Evolutionary conservation across 352 stramenopile genomes (phyloP).

Genomic region (Aphanomyces astaci): DNA sequence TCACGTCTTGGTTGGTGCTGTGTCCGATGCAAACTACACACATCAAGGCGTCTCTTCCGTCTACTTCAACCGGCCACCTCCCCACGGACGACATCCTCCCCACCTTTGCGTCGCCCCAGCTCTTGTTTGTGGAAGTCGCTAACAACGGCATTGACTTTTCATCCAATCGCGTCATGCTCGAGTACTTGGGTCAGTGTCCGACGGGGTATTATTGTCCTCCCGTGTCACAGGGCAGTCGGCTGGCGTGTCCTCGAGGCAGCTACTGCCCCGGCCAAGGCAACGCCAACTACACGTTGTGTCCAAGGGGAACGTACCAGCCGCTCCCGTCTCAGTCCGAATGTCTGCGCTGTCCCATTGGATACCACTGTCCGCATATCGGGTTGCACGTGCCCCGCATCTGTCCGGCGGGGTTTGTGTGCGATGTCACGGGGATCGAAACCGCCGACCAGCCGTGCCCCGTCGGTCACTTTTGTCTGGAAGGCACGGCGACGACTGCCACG

Average conservation of each 20-base stretch:
- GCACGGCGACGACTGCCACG: constrained; percentile 90
- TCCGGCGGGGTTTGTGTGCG: constrained; percentile 91
- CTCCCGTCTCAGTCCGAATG: constrained; percentile 66
- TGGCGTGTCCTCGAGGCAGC: constrained; percentile 61
- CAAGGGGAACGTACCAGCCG: constrained; percentile 91
- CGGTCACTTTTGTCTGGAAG: constrained; percentile 93
- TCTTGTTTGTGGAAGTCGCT: constrained; percentile 81
- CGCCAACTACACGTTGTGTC: constrained; percentile 91
- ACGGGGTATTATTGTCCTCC: constrained; percentile 83
- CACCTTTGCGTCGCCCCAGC: constrained; percentile 22
- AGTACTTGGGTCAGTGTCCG: constrained; percentile 75
- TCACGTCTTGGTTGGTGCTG: constrained; percentile 78
- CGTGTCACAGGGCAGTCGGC: constrained; percentile 34
- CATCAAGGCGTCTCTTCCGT: constrained; percentile 20
- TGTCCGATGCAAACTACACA: constrained; percentile 62
- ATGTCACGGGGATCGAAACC: constrained; percentile 88
- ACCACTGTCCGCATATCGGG: constrained; percentile 88
- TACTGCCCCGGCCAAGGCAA: constrained; percentile 76
- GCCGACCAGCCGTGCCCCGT: constrained; percentile 91
- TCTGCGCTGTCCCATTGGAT: constrained; percentile 90
- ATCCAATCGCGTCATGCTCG: constrained; percentile 56
- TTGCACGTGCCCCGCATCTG: constrained; percentile 92
- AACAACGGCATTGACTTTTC: constrained; percentile 95
- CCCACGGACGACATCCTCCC: neutral
- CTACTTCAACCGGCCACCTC: neutral